These are phyloP conservation scores for Teunomyces barrocoloradensis DNA, from an alignment of 805 yeast genomes.

Conservation along the genomic window DNA sequence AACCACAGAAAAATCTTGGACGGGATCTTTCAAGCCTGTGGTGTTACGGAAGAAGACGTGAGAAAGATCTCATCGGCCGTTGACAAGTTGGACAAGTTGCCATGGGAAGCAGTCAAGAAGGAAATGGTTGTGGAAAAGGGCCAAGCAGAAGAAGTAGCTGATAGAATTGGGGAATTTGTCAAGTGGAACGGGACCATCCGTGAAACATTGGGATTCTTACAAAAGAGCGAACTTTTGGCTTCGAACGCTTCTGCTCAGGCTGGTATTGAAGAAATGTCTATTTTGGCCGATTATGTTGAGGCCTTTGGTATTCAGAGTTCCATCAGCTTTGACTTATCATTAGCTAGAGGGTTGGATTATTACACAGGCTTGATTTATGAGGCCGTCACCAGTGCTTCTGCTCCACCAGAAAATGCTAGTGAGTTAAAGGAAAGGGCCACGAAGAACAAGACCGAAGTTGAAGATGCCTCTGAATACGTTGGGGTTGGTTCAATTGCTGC, in stretches of 20 bases:
- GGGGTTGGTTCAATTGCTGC: constrained; percentile 99
- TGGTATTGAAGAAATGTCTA: constrained; percentile 79
- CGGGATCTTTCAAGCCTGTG: constrained; percentile 93
- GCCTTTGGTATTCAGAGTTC: constrained; percentile 71
- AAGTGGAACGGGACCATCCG: constrained; percentile 75
- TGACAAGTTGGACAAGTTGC: constrained; percentile 90
- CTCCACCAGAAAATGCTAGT: constrained; percentile 84
- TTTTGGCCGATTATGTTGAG: constrained; percentile 71
- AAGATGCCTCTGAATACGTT: constrained; percentile 93
- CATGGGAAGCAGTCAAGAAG: constrained; percentile 91
- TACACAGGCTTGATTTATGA: constrained; percentile 97
- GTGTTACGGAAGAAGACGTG: constrained; percentile 91
- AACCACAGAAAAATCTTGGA: constrained; percentile 96
- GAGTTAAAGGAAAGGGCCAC: constrained; percentile 54
- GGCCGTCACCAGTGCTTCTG: constrained; percentile 91
- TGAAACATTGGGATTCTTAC: constrained; percentile 56
- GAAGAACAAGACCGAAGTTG: constrained; percentile 53
- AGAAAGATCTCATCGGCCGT: constrained; percentile 93
- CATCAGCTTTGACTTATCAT: constrained; percentile 85
- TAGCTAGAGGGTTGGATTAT: constrained; percentile 97
- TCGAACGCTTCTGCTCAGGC: constrained; percentile 69
- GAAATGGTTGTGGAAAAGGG: constrained; percentile 92
- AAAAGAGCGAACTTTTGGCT: constrained; percentile 55
- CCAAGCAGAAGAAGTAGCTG: constrained; percentile 89
- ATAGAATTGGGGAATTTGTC: constrained; percentile 88